phyloP scores from a whole-genome alignment of 257 asterid genomes.

The Solanum peruvianum region DNA sequence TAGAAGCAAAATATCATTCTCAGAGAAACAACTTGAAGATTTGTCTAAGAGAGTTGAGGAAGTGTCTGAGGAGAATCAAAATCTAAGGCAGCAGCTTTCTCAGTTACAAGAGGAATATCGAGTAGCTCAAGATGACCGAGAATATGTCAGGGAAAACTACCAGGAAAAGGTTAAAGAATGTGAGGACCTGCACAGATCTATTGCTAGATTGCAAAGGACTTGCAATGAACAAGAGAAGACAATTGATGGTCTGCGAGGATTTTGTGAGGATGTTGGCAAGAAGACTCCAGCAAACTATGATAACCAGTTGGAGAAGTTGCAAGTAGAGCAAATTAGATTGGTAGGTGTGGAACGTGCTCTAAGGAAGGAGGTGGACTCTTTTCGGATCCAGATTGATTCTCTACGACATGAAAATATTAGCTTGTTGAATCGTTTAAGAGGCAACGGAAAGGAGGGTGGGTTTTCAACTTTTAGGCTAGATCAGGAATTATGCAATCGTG shows the following conservation, averaged over 20 bases:
- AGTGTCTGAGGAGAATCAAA: conserved; percentile 39
- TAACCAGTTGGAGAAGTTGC: conserved; percentile 51
- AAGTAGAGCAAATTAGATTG: conserved; percentile 69
- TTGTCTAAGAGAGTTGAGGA: conserved; percentile 40
- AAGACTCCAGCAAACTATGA: conserved; percentile 36
- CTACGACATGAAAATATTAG: conserved; percentile 84
- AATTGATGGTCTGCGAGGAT: conserved; percentile 67
- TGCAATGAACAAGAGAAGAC: conserved; percentile 88
- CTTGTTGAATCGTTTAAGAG: conserved; percentile 67
- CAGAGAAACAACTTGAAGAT: conserved; percentile 54
- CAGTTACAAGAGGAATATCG: conserved; percentile 51
- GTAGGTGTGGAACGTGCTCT: conserved; percentile 76
- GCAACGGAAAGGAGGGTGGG: conserved; percentile 45
- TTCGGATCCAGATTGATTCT: conserved; percentile 54
- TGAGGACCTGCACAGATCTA: conserved; percentile 74
- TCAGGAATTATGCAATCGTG: conserved; percentile 58
- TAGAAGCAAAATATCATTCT: conserved; percentile 28
- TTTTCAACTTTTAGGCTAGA: conserved; percentile 74
- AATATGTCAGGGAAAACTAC: conserved; percentile 50
- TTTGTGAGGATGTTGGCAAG: conserved; percentile 69
- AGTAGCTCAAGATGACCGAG: conserved; percentile 63
- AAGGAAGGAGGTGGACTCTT: conserved; percentile 89
- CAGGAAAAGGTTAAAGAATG: conserved; percentile 72
- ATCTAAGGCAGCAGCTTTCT: conserved; percentile 39
- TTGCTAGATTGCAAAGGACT: conserved; percentile 69